Evolutionary conservation across 1,284 basidiomycete genomes (phyloP).

Genomic region (Tranzscheliella williamsii): DNA sequence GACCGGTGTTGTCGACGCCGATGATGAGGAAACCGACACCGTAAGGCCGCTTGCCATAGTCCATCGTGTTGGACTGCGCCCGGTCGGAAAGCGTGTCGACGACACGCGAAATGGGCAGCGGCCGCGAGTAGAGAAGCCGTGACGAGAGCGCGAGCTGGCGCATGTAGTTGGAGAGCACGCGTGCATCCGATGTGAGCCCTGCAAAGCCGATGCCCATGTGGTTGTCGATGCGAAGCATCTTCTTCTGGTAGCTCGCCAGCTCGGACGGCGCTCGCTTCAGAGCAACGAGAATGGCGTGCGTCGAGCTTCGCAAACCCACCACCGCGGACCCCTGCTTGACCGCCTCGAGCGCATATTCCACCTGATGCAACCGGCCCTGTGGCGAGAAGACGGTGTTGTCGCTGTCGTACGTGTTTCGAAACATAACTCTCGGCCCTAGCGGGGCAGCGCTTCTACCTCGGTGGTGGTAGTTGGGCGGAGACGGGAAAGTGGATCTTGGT

Average conservation of each 20-base stretch:
- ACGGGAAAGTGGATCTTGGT: too few species aligned
- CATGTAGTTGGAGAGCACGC: constrained; percentile 90
- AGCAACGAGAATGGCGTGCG: constrained; percentile 89
- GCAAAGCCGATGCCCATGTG: constrained; percentile 99
- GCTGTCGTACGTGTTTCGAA: constrained; percentile 59
- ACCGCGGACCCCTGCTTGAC: constrained; percentile 99
- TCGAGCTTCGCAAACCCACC: constrained; percentile 91
- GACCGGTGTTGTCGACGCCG: constrained; percentile 89
- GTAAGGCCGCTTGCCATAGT: constrained; percentile 95
- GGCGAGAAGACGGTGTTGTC: constrained; percentile 61
- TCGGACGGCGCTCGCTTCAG: constrained; percentile 99
- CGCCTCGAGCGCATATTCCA: constrained; percentile 98
- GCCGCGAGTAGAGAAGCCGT: constrained; percentile 90
- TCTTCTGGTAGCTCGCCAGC: constrained; percentile 97
- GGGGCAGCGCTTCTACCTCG: too few species aligned
- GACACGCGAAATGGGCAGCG: constrained; percentile 88
- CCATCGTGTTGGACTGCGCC: constrained; percentile 98
- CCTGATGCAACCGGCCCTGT: constrained; percentile 73
- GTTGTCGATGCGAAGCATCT: constrained; percentile 99
- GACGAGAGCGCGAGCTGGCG: constrained; percentile 95
- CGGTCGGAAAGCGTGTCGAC: constrained; percentile 94
- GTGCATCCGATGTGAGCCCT: constrained; percentile 94
- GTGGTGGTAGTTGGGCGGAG: too few species aligned
- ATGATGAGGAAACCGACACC: constrained; percentile 98
- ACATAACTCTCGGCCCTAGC: too few species aligned